Base-by-base conservation (phyloP, 1,284 basidiomycete genomes). In the Cutaneotrichosporon arboriforme region DNA sequence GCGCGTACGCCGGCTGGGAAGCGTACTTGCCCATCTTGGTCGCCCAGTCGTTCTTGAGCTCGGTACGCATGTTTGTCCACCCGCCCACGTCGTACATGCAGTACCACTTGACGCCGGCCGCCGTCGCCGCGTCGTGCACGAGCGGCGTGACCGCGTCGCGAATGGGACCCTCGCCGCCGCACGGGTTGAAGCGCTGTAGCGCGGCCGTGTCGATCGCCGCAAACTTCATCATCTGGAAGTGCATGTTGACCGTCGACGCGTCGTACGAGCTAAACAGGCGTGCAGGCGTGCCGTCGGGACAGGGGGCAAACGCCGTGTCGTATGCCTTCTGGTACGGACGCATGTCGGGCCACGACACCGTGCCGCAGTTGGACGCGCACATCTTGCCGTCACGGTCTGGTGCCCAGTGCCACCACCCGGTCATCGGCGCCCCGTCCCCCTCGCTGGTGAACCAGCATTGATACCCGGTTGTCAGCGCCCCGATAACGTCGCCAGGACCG, bases 111-210 rank as follows among this genome's bases (percentile, higher is more conserved):
- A 46, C 47, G 12, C 54, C 54, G 4, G 51, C 45, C 21, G 44
- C 42, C 18, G 40, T 33, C 7, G 58, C 48, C 2, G 58, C 58
- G 17, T 45, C 41, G 34, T 23, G 33, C 8, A 59, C 49, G 15
- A 47, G 38, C 40, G 48, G 48, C 3, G 54, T 53, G 22, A 49
- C 38, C 3, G 15, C 54, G 41, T 59, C 46, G 38, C 58, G 58
- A 12, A 55, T 44, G 2, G 58, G 58, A 3, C 58, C 58, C 43
- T 59, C 58, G 20, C 45, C 51, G 5, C 54, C 51, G 20, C 39
- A 44, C 7, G 58, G 58, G 42, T 56, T 55, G 58, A 59, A 59
- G 41, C 58, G 54, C 54, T 59, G 58, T 34, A 59, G 52, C n/a
- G 58, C 58, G 13, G 49, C 58, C 17, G 58, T 55, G 54, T 53